Base-by-base conservation (phyloP, 129 eudicot genomes). In the Flaveria robusta region DNA sequence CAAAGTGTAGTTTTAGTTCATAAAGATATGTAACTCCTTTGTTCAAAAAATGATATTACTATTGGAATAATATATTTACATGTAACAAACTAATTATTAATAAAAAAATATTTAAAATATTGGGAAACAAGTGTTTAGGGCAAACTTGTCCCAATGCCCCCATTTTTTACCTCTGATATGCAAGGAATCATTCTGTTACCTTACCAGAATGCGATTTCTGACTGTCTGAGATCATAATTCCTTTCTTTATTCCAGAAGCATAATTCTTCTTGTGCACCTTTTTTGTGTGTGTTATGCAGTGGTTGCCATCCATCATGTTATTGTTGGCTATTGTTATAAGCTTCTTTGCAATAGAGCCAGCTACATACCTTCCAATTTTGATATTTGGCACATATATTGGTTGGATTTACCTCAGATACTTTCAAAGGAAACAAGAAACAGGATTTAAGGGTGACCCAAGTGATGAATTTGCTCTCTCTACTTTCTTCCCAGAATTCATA, bases 321-420 rank as follows among this genome's bases (percentile, higher is more conserved):
- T 51, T 93, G 72, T 68, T 93, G 45, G 81, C 96, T 43, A 74
- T 91, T 52, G 78, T 73, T 68, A 12, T 82, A 71, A 93, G 98
- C 84, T 90, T 84, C 74, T 85, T 93, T 76, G 77, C 86, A 2
- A 62, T 80, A 72, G 96, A 88, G 72, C 83, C 98, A 15, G 88
- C 93, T 69, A 70, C 85, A 74, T 87, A 88, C 82, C 96, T 93
- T 71, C 91, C 97, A 20, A 83, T 91, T 75, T 41, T 93, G 74
- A 72, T 93, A 45, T 88, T 88, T 76, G 98, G 98, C 68, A 87
- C 97, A 77, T 93, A 93, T 80, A 85, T 85, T 34, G 91, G 98
- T 66, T 93, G 98, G 98, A 85, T 93, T 71, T 93, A 93, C 87
- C 96, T 93, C 70, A 82, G 98, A 87, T 93, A 88, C 79, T 85